These are phyloP conservation scores for Cadophora sp. DNA, from an alignment of 2,329 filamentous ascomycete species.

Conservation along the genomic window DNA sequence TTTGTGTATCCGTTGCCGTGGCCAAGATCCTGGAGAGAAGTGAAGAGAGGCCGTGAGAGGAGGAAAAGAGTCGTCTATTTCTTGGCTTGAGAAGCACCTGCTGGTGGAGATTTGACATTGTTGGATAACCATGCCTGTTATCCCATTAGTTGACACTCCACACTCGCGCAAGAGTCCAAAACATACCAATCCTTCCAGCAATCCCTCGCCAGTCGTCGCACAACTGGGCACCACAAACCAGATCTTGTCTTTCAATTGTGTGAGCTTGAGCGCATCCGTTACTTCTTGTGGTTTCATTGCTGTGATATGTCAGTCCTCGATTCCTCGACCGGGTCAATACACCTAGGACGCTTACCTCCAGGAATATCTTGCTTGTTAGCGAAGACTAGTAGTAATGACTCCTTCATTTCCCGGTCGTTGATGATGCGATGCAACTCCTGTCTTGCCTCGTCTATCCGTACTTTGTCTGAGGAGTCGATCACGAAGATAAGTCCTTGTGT, in stretches of 20 bases:
- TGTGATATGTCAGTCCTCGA: slow-evolving; percentile 44
- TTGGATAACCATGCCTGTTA: slow-evolving; percentile 76
- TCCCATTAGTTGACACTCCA: slow-evolving; percentile 13
- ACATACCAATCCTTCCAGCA: slow-evolving; percentile 77
- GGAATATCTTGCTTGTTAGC: slow-evolving; percentile 98
- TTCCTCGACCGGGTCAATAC: slow-evolving; percentile 12
- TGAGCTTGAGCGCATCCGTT: slow-evolving; percentile 77
- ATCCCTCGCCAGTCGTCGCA: slow-evolving; percentile 80
- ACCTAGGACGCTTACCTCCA: slow-evolving; percentile 69
- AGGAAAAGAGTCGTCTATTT: slow-evolving; percentile 29
- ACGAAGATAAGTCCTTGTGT: slow-evolving; percentile 99
- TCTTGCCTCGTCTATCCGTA: slow-evolving; percentile 89
- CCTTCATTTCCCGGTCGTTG: slow-evolving; percentile 97
- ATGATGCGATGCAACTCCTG: slow-evolving; percentile 97
- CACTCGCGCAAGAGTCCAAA: slow-evolving; percentile 24
- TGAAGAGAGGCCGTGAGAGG: slow-evolving; percentile 9
- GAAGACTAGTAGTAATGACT: slow-evolving; percentile 91
- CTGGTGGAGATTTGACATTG: slow-evolving; percentile 74
- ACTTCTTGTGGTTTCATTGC: slow-evolving; percentile 83
- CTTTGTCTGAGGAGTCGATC: slow-evolving; percentile 92
- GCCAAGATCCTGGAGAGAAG: slow-evolving; percentile 7
- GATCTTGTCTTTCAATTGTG: slow-evolving; percentile 80
- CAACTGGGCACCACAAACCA: slow-evolving; percentile 87
- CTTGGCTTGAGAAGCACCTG: slow-evolving; percentile 30
- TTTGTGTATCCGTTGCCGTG: slow-evolving; percentile 14